These are phyloP conservation scores for Xylariaceae sp. DNA, from an alignment of 2,329 filamentous ascomycete species.

Conservation along the genomic window DNA sequence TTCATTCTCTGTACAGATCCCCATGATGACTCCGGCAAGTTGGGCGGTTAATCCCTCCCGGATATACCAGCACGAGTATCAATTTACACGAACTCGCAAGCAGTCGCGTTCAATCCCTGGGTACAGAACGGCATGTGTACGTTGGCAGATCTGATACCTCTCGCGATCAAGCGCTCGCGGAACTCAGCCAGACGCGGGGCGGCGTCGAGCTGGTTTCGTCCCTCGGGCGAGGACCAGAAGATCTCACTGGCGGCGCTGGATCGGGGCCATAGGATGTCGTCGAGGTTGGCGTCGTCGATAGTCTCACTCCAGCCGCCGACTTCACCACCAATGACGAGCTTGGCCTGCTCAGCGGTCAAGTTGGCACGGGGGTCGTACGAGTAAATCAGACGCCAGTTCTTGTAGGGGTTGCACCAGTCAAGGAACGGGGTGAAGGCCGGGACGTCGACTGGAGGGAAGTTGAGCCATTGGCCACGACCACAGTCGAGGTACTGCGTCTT, in stretches of 20 bases:
- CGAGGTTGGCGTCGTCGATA: slow-evolving; percentile 68
- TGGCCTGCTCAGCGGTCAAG: slow-evolving; percentile 54
- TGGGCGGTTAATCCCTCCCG: too few species aligned
- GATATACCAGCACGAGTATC: background rate
- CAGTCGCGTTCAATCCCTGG: slow-evolving; percentile 49
- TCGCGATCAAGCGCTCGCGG: slow-evolving; percentile 66
- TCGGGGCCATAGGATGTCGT: slow-evolving; percentile 73
- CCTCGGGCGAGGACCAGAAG: slow-evolving; percentile 68
- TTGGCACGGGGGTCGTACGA: slow-evolving; percentile 66
- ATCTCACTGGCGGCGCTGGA: slow-evolving; percentile 70
- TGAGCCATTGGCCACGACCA: slow-evolving; percentile 72
- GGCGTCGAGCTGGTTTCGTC: slow-evolving; percentile 65
- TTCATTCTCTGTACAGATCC: background rate
- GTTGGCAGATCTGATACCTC: slow-evolving; percentile 57
- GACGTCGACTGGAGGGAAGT: slow-evolving; percentile 54
- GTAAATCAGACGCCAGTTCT: slow-evolving; percentile 80
- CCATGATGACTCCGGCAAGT: background rate
- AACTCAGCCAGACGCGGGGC: slow-evolving; percentile 66
- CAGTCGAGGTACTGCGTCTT: slow-evolving; percentile 68
- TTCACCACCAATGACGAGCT: slow-evolving; percentile 75
- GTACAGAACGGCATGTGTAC: slow-evolving; percentile 71
- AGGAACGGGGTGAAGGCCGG: slow-evolving; percentile 59
- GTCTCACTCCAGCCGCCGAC: slow-evolving; percentile 77
- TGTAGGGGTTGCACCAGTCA: slow-evolving; percentile 75
- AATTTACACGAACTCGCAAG: slow-evolving; percentile 33